phyloP scores from a whole-genome alignment of 257 asterid species.

The Coffea eugenioides region DNA sequence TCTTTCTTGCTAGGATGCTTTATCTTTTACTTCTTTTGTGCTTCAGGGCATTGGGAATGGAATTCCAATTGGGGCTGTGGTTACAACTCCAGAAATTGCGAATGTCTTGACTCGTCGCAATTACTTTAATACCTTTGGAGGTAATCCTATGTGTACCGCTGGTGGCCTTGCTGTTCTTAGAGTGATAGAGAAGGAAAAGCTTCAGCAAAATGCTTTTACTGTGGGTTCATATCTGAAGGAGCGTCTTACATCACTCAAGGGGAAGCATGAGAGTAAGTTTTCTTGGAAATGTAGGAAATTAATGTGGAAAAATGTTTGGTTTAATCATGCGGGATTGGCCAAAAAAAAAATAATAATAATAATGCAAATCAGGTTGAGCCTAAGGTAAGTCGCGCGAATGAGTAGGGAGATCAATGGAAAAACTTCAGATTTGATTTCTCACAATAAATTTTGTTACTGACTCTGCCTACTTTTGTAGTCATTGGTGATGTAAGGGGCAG shows the following conservation, averaged over 20 bases:
- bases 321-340: background rate
- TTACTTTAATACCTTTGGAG: slow-evolving; percentile 92
- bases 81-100: slow-evolving; percentile 86
- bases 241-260: slow-evolving; percentile 56
- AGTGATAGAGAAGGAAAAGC: slow-evolving; percentile 79
- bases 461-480: slow-evolving; percentile 33
- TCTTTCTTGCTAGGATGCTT: slow-evolving; percentile 1
- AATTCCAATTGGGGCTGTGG: slow-evolving; percentile 90
- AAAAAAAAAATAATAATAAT: too few species aligned
- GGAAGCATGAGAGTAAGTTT: slow-evolving; percentile 67
- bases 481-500: slow-evolving; percentile 96
- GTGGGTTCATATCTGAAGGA: slow-evolving; percentile 80
- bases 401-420: background rate
- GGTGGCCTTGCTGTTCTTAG: slow-evolving; percentile 89
- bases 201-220: slow-evolving; percentile 66
- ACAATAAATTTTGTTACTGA: background rate
- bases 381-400: background rate
- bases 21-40: background rate
- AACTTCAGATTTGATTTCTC: background rate
- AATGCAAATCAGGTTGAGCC: background rate
- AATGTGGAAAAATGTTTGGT: background rate
- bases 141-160: slow-evolving; percentile 89
- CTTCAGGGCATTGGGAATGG: slow-evolving; percentile 94
- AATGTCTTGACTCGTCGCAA: slow-evolving; percentile 55
- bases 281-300: background rate